phyloP scores from a whole-genome alignment of 441 rosid species.

The Adansonia madagascariensis region DNA sequence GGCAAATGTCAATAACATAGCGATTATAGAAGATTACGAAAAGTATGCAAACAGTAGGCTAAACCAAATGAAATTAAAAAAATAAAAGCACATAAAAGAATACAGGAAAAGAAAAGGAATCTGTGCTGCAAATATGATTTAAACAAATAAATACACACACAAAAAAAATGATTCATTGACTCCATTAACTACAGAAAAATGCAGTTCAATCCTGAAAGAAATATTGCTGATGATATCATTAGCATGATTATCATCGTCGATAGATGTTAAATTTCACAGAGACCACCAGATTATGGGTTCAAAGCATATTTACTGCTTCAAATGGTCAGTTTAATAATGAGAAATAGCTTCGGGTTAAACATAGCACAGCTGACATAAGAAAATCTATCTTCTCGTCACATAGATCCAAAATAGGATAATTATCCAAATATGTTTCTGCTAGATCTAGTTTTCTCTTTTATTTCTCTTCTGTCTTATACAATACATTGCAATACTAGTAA shows the following conservation, averaged over 20 bases:
- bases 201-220: neutral
- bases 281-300: no score
- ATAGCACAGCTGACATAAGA: neutral
- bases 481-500: slow-evolving; percentile 2
- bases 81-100: neutral
- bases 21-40: neutral
- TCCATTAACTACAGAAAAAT: neutral
- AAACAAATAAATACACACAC: neutral
- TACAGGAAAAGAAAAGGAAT: neutral
- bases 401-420: neutral
- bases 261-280: neutral
- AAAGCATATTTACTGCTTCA: neutral
- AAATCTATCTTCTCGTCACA: neutral
- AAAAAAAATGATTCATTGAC: neutral
- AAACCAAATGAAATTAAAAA: neutral
- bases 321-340: neutral
- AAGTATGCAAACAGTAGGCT: neutral
- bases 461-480: slow-evolving; percentile 14
- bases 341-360: neutral
- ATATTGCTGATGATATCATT: neutral
- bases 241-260: neutral
- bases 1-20: neutral
- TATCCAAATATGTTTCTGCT: neutral
- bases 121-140: neutral
- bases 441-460: slow-evolving; percentile 6